Conservation (phyloP, 1,139 yeast species). For the Suhomyces atakaporum region DNA sequence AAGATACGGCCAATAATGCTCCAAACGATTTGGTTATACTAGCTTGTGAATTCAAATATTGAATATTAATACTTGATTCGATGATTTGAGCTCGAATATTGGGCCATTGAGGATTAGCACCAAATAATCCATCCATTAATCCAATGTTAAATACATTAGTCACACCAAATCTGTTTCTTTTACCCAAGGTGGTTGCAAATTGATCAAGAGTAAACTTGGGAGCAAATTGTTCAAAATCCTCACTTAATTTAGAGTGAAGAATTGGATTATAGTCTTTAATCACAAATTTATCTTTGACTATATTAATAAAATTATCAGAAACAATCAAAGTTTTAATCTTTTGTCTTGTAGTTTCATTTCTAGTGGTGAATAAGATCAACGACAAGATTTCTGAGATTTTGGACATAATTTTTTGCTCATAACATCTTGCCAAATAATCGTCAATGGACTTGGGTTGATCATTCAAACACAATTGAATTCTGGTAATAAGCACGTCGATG, state of each 20-base stretch:
- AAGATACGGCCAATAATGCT: constrained; percentile 68
- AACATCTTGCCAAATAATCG: constrained; percentile 47
- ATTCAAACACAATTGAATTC: constrained; percentile 30
- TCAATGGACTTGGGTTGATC: constrained; percentile 25
- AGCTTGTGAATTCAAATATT: constrained; percentile 67
- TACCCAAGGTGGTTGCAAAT: constrained; percentile 54
- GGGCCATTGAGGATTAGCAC: constrained; percentile 51
- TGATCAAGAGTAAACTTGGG: constrained; percentile 50
- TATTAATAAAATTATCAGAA: constrained; percentile 34
- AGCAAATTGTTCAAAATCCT: constrained; percentile 51
- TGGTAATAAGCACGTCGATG: constrained; percentile 49
- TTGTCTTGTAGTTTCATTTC: constrained; percentile 38
- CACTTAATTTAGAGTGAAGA: constrained; percentile 46
- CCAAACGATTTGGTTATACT: constrained; percentile 76
- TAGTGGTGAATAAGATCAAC: constrained; percentile 63
- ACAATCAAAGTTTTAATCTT: constrained; percentile 49
- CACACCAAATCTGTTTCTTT: constrained; percentile 52
- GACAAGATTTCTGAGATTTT: constrained; percentile 77
- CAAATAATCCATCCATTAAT: constrained; percentile 63
- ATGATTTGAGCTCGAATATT: constrained; percentile 52
- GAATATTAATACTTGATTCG: constrained; percentile 63
- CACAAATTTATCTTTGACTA: constrained; percentile 33
- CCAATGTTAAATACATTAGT: constrained; percentile 60
- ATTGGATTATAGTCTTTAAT: constrained; percentile 33
- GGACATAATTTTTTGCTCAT: constrained; percentile 59